Percentiles rank a stretch among this genome's conserved stretches.
Conservation (phyloP, 2,329 filamentous ascomycete species). For the Beauveria asiatica region DNA sequence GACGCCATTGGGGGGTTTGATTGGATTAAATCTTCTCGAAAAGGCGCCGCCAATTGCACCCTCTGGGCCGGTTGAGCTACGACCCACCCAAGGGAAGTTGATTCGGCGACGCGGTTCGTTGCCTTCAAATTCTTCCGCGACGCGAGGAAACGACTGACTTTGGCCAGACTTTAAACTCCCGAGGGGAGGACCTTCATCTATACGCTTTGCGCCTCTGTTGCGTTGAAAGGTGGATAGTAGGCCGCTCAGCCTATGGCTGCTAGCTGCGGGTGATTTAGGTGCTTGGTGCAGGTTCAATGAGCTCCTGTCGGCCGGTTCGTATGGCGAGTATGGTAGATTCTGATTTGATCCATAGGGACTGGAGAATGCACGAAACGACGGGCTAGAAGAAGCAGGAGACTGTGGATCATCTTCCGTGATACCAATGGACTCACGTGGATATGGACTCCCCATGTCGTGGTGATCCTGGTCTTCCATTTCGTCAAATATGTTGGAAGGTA, state of each 20-base stretch:
- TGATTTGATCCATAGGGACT: constrained; percentile 55
- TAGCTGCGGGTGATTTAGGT: constrained; percentile 25
- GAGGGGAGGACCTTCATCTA: constrained; percentile 43
- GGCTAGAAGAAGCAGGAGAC: constrained; percentile 52
- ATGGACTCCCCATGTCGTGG: constrained; percentile 24
- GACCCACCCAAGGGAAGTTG: constrained; percentile 53
- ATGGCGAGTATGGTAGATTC: constrained; percentile 46
- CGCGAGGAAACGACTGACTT: constrained; percentile 67
- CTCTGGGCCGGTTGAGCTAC: constrained; percentile 42
- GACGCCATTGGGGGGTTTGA: constrained; percentile 42
- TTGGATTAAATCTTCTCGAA: constrained; percentile 35
- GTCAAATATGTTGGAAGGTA: constrained; percentile 60
- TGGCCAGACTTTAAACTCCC: constrained; percentile 64
- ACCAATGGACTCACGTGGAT: constrained; percentile 23
- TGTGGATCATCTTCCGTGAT: constrained; percentile 39
- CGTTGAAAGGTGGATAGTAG: constrained; percentile 54
- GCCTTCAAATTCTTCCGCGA: constrained; percentile 47
- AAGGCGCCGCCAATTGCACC: constrained; percentile 23
- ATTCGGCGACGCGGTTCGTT: constrained; percentile 46
- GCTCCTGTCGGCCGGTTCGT: constrained; percentile 38
- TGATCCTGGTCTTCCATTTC: constrained; percentile 55
- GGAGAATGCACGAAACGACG: constrained; percentile 48
- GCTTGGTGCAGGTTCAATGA: constrained; percentile 33
- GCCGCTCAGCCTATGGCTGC: constrained; percentile 34
- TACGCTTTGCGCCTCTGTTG: constrained; percentile 51